Evolutionary conservation across 805 yeast species (phyloP).

Genomic region (Candida tibetensis): DNA sequence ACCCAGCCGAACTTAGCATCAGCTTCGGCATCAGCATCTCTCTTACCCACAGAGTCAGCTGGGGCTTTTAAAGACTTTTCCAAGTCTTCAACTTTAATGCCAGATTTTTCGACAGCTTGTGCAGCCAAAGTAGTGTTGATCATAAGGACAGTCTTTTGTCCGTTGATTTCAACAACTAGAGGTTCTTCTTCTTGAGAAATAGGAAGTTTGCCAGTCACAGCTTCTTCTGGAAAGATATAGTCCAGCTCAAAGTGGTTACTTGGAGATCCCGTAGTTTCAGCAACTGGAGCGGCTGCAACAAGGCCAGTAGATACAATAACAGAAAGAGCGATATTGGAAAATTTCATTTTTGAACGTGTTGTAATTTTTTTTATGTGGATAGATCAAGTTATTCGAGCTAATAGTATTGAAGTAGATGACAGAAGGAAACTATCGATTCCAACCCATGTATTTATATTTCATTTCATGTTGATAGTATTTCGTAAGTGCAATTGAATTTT

Average conservation of each 20-base stretch:
- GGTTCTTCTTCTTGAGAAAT: constrained; percentile 11
- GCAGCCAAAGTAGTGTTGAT: constrained; percentile 14
- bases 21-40: constrained; percentile 10
- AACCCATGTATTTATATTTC: too few relatives aligned
- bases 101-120: constrained; percentile 1
- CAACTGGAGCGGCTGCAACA: constrained; percentile 6
- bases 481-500: constrained; percentile 14
- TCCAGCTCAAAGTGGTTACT: constrained; percentile 1
- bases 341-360: constrained; percentile 13
- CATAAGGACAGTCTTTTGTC: constrained; percentile 10
- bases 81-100: constrained; percentile 3
- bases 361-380: too few relatives aligned
- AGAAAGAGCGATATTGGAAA: constrained; percentile 10
- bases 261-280: not conserved
- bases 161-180: constrained; percentile 9
- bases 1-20: constrained; percentile 8
- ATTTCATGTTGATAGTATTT: too few relatives aligned
- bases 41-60: constrained; percentile 1
- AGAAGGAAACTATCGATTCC: too few relatives aligned
- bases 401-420: too few relatives aligned
- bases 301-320: constrained; percentile 9
- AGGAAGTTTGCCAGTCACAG: constrained; percentile 8
- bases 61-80: not conserved
- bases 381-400: too few relatives aligned
- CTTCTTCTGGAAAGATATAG: constrained; percentile 12